Percentiles rank a stretch among this genome's conserved stretches.
Evolutionary conservation across 2,329 filamentous ascomycete species (phyloP).

Genomic region (Fusarium nurragi): DNA sequence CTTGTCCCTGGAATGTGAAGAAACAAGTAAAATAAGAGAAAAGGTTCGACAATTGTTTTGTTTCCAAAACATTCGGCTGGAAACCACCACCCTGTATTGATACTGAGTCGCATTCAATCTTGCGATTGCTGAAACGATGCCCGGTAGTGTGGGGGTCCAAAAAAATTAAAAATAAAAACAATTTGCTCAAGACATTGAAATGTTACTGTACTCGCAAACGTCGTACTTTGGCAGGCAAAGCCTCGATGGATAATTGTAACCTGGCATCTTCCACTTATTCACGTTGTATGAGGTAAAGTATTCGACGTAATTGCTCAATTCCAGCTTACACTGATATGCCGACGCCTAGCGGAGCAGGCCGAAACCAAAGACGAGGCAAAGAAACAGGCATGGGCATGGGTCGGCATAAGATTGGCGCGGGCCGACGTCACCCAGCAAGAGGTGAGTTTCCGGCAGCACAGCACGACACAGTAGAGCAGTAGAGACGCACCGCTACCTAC

Average conservation of each 20-base stretch:
- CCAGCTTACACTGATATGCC: constrained; percentile 3
- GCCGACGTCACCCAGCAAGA: constrained; percentile 31
- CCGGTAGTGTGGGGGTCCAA: background rate
- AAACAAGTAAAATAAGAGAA: background rate
- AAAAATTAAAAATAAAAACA: constrained; percentile 6
- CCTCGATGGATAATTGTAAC: constrained; percentile 21
- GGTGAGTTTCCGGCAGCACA: constrained; percentile 17
- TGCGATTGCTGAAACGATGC: constrained; percentile 12
- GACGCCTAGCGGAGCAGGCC: constrained; percentile 18
- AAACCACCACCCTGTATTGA: constrained; percentile 23
- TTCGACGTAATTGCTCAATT: background rate
- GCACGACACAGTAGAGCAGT: background rate
- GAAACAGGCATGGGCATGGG: background rate
- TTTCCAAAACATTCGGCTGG: constrained; percentile 18
- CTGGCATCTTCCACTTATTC: background rate
- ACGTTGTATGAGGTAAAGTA: background rate
- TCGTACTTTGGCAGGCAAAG: constrained; percentile 17
- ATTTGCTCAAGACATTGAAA: constrained; percentile 10
- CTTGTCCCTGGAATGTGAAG: constrained; percentile 24
- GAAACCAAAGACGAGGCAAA: constrained; percentile 6
- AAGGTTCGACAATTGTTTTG: constrained; percentile 16
- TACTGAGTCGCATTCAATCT: background rate
- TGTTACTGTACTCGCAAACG: constrained; percentile 10
- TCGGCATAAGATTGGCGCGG: background rate
- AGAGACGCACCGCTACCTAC: background rate